Evolutionary conservation across 768 basidiomycete species (phyloP).

Genomic region (Podaxis sp.): DNA sequence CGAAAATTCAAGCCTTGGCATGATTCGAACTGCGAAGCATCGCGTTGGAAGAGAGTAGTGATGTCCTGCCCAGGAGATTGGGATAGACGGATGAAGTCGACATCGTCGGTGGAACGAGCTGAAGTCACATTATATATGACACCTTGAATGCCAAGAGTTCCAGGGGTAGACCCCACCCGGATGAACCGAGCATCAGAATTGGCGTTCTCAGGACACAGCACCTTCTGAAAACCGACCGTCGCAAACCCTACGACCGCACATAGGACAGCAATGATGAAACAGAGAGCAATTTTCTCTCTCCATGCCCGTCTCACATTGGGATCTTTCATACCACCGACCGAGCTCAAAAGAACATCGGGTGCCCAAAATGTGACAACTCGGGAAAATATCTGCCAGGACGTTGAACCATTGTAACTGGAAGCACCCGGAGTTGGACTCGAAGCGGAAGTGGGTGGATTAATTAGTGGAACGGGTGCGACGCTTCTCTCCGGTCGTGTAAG

Average conservation of each 20-base stretch:
- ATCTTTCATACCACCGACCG: conserved; percentile 79
- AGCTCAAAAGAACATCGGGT: conserved; percentile 68
- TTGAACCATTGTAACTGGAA: conserved; percentile 36
- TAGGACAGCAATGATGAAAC: conserved; percentile 76
- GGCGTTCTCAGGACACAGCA: conserved; percentile 72
- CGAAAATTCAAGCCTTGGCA: conserved; percentile 63
- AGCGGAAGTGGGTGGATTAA: conserved; percentile 61
- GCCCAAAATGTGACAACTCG: conserved; percentile 88
- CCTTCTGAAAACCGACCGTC: conserved; percentile 91
- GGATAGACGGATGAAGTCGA: conserved; percentile 57
- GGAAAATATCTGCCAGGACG: conserved; percentile 81
- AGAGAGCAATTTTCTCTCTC: conserved; percentile 95
- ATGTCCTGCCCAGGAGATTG: conserved; percentile 79
- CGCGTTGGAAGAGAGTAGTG: conserved; percentile 78
- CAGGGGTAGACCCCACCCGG: conserved; percentile 49
- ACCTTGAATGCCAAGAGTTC: conserved; percentile 76
- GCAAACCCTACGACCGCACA: conserved; percentile 84
- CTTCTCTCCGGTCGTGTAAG: conserved; percentile 93
- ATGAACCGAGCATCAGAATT: conserved; percentile 42
- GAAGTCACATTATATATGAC: conserved; percentile 68
- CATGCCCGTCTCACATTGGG: conserved; percentile 81
- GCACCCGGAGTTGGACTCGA: conserved; percentile 26
- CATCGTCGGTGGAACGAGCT: conserved; percentile 41
- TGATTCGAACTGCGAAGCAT: conserved; percentile 54
- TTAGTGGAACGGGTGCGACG: conserved; percentile 91